Base-by-base conservation (phyloP, 805 yeast genomes). In the Metschnikowia similis region DNA sequence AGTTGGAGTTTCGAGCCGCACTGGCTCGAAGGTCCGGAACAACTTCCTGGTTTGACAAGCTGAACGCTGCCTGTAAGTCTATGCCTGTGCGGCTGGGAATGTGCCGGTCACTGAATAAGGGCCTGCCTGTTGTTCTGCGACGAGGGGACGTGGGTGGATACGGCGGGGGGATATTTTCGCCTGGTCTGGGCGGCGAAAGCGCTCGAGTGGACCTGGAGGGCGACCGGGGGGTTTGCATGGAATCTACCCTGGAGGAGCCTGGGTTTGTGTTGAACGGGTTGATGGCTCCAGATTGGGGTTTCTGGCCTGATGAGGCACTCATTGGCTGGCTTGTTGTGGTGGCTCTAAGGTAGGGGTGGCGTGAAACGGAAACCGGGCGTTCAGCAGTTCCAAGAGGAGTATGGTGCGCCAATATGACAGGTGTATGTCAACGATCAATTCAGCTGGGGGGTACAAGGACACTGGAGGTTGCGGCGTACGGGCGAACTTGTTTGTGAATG, bases 31-130 rank as follows among this genome's bases (percentile, higher is more conserved):
- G 56, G 41, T 69, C 69, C 1, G 75, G 74, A 14, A 68, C 16
- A 64, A 77, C 61, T 14, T 72, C 79, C 49, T 74, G 79, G 46
- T 69, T 68, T 26, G 75, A 76, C 45, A 83, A 67, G 51, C 83
- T 79, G 64, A 83, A 85, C 7, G 96, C 96, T 0, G 97, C 89
- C 60, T 89, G 94, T 13, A 92, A 71, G 60, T 89, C 95, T 27
- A 89, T 80, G 0, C 96, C 96, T 1, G 88, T 83, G 44, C 99
- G 70, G 52, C 81, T 83, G 5, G 99, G 99, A 28, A 94, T 88
- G 65, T 83, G 89, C 49, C 98, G 72, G 66, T 91, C 99, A 54
- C 87, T 83, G 67, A 86, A 87, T 0, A 81, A 72, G 2, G 79
- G 66, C 45, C 69, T 66, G 28, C 66, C 67, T 48, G 76, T 76